These are phyloP conservation scores for Clavispora santaluciae DNA, from an alignment of 805 yeast genomes.

Conservation along the genomic window DNA sequence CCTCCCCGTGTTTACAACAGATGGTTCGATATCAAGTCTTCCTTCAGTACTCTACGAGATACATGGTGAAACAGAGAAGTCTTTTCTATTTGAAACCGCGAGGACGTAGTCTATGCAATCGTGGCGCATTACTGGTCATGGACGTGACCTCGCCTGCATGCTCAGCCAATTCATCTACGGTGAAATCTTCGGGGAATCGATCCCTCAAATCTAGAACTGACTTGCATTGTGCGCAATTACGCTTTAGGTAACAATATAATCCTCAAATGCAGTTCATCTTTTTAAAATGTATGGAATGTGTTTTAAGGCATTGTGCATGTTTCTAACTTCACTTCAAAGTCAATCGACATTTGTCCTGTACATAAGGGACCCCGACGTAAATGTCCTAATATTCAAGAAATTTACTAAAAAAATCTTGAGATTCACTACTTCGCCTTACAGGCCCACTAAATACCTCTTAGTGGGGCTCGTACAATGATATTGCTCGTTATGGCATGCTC, in stretches of 20 bases:
- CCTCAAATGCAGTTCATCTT: background rate
- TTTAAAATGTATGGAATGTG: background rate
- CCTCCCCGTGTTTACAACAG: too few relatives aligned
- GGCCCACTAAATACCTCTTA: too few relatives aligned
- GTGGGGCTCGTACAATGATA: too few relatives aligned
- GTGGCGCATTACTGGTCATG: too few relatives aligned
- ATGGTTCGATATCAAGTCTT: too few relatives aligned
- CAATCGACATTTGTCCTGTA: background rate
- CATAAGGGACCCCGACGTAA: background rate
- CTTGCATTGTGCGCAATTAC: too few relatives aligned
- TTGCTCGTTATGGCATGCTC: too few relatives aligned
- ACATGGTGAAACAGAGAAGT: too few relatives aligned
- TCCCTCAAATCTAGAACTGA: background rate
- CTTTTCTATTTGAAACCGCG: too few relatives aligned
- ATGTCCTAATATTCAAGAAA: background rate
- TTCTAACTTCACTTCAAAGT: background rate
- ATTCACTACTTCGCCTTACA: background rate
- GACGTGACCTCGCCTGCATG: background rate
- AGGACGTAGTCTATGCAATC: too few relatives aligned
- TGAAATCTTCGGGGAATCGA: background rate
- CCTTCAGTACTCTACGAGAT: too few relatives aligned
- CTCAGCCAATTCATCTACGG: background rate
- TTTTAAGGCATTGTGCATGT: background rate
- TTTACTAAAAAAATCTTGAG: background rate
- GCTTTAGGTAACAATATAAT: background rate